These are phyloP conservation scores for Poronia punctata DNA, from an alignment of 495 filamentous ascomycete species.

Conservation along the genomic window DNA sequence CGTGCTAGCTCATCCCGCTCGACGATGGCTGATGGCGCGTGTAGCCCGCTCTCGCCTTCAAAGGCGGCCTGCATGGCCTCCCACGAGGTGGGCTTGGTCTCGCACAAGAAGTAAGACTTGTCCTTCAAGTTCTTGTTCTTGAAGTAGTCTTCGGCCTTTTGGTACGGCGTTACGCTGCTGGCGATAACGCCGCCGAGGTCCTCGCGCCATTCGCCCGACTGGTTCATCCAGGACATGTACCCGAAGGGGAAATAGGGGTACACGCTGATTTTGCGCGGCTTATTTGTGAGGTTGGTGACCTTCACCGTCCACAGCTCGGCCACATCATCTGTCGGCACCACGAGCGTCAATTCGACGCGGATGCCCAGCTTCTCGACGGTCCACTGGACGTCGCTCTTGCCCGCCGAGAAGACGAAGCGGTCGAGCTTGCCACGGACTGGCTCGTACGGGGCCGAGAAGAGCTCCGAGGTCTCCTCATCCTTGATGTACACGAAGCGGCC, in stretches of 20 bases:
- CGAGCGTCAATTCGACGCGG: constrained; percentile 47
- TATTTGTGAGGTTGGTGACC: constrained; percentile 43
- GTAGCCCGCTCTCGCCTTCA: constrained; percentile 50
- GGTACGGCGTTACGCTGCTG: constrained; percentile 48
- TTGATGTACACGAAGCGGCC: constrained; percentile 55
- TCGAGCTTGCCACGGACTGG: constrained; percentile 44
- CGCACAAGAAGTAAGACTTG: constrained; percentile 51
- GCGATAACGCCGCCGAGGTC: constrained; percentile 43
- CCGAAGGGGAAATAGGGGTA: constrained; percentile 52
- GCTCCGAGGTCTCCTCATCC: constrained; percentile 43
- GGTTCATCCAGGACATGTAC: constrained; percentile 58
- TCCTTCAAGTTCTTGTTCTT: constrained; percentile 52
- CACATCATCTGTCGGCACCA: constrained; percentile 45
- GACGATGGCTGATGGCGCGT: constrained; percentile 39
- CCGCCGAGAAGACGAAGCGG: constrained; percentile 47
- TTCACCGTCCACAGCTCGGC: constrained; percentile 50
- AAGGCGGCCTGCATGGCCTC: constrained; percentile 44
- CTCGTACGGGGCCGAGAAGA: constrained; percentile 51
- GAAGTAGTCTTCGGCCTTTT: constrained; percentile 49
- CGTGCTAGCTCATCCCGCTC: constrained; percentile 27
- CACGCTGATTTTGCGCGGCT: constrained; percentile 40
- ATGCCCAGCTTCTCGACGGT: constrained; percentile 43
- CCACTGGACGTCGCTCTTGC: constrained; percentile 49
- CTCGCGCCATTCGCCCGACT: constrained; percentile 42
- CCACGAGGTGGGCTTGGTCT: constrained; percentile 44